A percentile compares a stretch with the other conserved stretches of the same genome.
Evolutionary conservation across 2,329 filamentous ascomycete genomes (phyloP).

Genomic region (Ophidiomyces ophidiicola): DNA sequence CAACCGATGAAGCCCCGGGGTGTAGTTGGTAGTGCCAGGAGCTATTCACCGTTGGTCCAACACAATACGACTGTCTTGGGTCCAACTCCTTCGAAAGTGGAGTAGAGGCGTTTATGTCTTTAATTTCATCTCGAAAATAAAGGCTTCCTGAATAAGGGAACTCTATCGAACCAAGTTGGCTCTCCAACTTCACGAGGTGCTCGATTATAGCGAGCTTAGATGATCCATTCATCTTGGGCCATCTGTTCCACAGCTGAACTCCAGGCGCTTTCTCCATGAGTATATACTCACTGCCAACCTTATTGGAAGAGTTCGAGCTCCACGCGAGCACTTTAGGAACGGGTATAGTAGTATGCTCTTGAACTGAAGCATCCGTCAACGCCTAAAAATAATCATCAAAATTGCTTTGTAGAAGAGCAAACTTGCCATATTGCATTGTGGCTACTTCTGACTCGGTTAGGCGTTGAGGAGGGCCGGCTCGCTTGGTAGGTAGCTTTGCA

Average conservation of each 20-base stretch:
- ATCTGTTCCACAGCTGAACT: conserved; percentile 17
- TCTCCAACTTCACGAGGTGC: conserved; percentile 1
- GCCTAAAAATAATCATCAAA: background rate
- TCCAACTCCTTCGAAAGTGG: no score
- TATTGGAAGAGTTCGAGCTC: conserved; percentile 12
- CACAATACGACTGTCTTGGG: no score
- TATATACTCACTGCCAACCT: conserved; percentile 16
- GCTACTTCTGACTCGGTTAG: conserved; percentile 17
- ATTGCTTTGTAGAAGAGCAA: background rate
- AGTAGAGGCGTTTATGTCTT: no score
- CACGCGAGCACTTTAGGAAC: conserved; percentile 14
- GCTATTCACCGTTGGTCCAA: no score
- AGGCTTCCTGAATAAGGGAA: conserved; percentile 10
- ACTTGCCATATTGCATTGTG: conserved; percentile 11
- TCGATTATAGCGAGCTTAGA: conserved; percentile 1
- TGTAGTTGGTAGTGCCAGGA: no score
- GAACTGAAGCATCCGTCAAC: conserved; percentile 2
- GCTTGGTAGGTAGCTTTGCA: conserved; percentile 2
- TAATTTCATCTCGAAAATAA: no score
- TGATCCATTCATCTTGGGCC: conserved; percentile 17
- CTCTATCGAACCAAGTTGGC: conserved; percentile 1
- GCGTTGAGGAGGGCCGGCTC: background rate
- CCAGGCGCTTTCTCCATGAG: conserved; percentile 18
- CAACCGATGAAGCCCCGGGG: no score
- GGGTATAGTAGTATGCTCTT: conserved; percentile 11